Percentiles rank a stretch among this genome's conserved stretches.
Conservation (phyloP, 257 asterid genomes). For the Forsythia suspensa region DNA sequence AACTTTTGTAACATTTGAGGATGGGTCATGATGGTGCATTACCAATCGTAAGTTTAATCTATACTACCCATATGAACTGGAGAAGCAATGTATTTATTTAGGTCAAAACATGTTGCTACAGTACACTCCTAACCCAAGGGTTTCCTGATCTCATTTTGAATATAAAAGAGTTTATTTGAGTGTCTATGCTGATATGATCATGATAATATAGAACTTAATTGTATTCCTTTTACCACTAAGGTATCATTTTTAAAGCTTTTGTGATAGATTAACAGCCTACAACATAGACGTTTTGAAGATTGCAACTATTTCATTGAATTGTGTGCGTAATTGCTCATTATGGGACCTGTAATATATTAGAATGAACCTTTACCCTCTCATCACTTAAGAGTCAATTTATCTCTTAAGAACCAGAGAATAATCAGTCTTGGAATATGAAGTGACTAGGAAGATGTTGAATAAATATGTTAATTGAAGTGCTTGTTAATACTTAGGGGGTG, state of each 20-base stretch:
- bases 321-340: neutral
- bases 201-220: neutral
- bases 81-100: neutral
- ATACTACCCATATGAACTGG: neutral
- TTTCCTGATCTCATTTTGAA: slow-evolving; percentile 15
- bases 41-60: neutral
- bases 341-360: neutral
- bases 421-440: neutral
- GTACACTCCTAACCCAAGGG: neutral
- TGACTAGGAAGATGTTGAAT: neutral
- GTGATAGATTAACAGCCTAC: neutral
- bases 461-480: neutral
- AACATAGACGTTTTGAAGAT: neutral
- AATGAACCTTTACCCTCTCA: slow-evolving; percentile 4
- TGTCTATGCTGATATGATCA: neutral
- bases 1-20: neutral
- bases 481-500: neutral
- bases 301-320: neutral
- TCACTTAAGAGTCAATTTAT: neutral
- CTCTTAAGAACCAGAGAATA: neutral
- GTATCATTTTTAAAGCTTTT: neutral
- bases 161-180: slow-evolving; percentile 2
- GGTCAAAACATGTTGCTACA: neutral
- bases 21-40: neutral
- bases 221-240: neutral